Base-by-base conservation (phyloP, 73 alveolate species). In the Paramecium sonneborni region DNA sequence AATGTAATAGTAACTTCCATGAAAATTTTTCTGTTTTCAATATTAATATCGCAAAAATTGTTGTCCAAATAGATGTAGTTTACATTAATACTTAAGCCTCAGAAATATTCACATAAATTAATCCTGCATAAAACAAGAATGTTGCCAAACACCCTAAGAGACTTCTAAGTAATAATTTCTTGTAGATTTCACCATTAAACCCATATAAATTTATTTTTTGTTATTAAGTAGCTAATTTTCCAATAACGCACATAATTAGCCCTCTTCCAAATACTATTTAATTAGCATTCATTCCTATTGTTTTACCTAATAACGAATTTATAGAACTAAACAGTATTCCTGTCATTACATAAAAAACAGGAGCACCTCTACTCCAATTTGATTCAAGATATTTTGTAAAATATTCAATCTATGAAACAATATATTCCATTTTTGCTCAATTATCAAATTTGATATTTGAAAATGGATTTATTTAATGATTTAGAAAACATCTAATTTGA, bases 1-100 rank as follows among this genome's bases (percentile, higher is more conserved):
- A 24, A 26, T 79, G 39, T 2, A 21, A 1, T 4, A 79, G 0
- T 2, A 79, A 37, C 18, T n/a, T 26, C 28, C 9, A 46, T 39
- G 69, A 24, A 0, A 79, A 43, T 23, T 38, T 6, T 43, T 79
- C 90, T 37, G 72, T 44, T 21, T 79, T 79, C 18, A 79, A 79
- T 6, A 30, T 14, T 41, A 9, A 79, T 3, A 79, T 79, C 7
- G 56, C 70, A 5, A 79, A 1, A 10, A 79, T 11, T 15, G 90
- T 37, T 41, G 90, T 79, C 90, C 90, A 79, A 30, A 79, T 15
- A 3, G 90, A 32, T 79, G 69, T 37, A 1, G 90, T 79, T 79
- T 46, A 12, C 30, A 79, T 37, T 2, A 79, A 41, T 23, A 52
- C 68, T 52, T 15, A 52, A 21, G 68, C 68, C 4, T 52, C 68